These are phyloP conservation scores for Emergomyces pasteurianus DNA, from an alignment of 2,329 filamentous ascomycete species.

Conservation along the genomic window DNA sequence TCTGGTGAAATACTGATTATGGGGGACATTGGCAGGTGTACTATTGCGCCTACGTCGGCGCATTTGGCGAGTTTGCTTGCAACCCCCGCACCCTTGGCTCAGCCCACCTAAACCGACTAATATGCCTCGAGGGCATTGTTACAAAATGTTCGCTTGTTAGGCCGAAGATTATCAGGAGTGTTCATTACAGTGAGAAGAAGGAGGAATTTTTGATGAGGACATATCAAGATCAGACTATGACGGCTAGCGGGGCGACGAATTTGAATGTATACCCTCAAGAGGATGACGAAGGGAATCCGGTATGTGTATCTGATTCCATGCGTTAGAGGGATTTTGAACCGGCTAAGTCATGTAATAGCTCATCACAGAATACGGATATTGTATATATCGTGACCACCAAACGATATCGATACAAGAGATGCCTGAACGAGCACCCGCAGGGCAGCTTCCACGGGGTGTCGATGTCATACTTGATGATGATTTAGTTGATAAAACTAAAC, in stretches of 20 bases:
- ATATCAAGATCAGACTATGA: conserved; percentile 97
- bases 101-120: conserved; percentile 85
- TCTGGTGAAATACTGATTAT: background rate
- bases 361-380: conserved; percentile 91
- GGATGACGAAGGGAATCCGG: conserved; percentile 81
- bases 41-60: conserved; percentile 95
- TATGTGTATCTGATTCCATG: conserved; percentile 20
- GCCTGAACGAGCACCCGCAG: conserved; percentile 90
- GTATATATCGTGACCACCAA: conserved; percentile 91
- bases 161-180: conserved; percentile 95
- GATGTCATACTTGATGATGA: conserved; percentile 97
- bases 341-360: conserved; percentile 35
- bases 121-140: conserved; percentile 93
- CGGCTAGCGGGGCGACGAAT: conserved; percentile 69
- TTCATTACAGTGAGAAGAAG: conserved; percentile 85
- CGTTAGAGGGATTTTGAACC: background rate
- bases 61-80: conserved; percentile 88
- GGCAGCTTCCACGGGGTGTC: conserved; percentile 86
- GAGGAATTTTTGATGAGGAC: conserved; percentile 79
- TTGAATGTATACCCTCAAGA: conserved; percentile 89
- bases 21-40: conserved; percentile 41
- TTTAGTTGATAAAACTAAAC: conserved; percentile 86
- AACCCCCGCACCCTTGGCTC: conserved; percentile 89
- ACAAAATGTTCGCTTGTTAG: conserved; percentile 91
- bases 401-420: conserved; percentile 98